Percentiles rank a stretch among this genome's conserved stretches.
These are phyloP conservation scores for Suillus subluteus DNA, from an alignment of 768 basidiomycete species.

Conservation along the genomic window DNA sequence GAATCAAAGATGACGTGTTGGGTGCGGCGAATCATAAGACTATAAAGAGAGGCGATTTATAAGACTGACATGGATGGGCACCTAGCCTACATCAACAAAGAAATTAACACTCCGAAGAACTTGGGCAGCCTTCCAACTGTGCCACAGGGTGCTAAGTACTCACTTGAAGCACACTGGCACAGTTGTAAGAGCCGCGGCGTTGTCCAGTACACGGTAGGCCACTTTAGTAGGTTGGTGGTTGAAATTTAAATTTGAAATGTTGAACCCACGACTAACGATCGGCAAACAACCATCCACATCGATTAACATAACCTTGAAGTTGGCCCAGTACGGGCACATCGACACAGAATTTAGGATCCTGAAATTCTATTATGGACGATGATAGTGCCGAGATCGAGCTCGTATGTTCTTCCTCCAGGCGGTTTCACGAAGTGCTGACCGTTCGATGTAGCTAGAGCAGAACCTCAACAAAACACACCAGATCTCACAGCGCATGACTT, in stretches of 20 bases:
- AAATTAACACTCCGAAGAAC: neutral
- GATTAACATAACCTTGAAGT: neutral
- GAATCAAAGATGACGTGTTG: neutral
- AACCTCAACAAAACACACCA: conserved; percentile 85
- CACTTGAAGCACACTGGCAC: too few relatives aligned
- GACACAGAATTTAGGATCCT: neutral
- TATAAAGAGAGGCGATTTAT: neutral
- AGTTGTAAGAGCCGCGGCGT: neutral
- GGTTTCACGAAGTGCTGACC: neutral
- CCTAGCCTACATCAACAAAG: neutral
- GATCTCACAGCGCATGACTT: conserved; percentile 84
- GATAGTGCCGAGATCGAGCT: conserved; percentile 80
- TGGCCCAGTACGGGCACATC: neutral
- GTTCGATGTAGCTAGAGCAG: conserved; percentile 67
- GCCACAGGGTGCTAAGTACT: too few relatives aligned
- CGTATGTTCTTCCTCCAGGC: conserved; percentile 37
- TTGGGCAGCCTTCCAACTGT: neutral
- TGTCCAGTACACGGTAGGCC: neutral
- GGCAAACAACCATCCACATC: conserved; percentile 2
- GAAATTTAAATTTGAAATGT: neutral
- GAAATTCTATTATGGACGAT: conserved; percentile 45
- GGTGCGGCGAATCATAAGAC: neutral
- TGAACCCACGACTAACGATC: neutral
- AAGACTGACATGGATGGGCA: neutral
- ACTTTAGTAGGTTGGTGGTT: neutral